Percentiles rank a stretch among this genome's conserved stretches.
These are phyloP conservation scores for Ogataea philodendri DNA, from an alignment of 805 yeast genomes.

Conservation along the genomic window DNA sequence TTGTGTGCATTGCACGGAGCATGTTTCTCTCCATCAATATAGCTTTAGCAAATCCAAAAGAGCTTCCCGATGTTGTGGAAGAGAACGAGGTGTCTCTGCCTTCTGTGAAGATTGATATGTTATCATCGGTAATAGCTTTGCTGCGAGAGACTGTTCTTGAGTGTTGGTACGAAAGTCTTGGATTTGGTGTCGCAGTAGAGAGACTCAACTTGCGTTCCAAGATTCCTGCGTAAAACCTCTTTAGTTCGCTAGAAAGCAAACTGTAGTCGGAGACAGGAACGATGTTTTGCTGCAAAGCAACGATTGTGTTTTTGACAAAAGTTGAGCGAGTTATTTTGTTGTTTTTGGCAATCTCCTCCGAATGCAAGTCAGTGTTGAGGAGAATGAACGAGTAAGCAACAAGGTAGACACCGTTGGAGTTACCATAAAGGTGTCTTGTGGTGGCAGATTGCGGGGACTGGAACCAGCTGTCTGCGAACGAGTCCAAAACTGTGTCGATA, in stretches of 20 bases:
- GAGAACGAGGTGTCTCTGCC: slow-evolving; percentile 6
- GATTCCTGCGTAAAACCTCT: slow-evolving; percentile 44
- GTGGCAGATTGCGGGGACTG: slow-evolving; percentile 42
- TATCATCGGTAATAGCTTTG: slow-evolving; percentile 3
- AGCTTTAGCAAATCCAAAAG: slow-evolving; percentile 31
- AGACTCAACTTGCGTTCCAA: slow-evolving; percentile 33
- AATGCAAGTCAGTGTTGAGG: slow-evolving; percentile 75
- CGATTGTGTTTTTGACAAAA: slow-evolving; percentile 49
- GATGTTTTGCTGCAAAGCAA: slow-evolving; percentile 39
- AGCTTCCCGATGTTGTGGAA: slow-evolving; percentile 6
- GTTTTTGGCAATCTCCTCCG: slow-evolving; percentile 40
- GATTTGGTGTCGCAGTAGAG: too few relatives aligned
- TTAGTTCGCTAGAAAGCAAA: slow-evolving; percentile 41
- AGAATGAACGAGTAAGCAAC: slow-evolving; percentile 69
- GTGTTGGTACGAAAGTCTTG: background rate
- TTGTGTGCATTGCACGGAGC: slow-evolving; percentile 20
- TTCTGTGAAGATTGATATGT: slow-evolving; percentile 4
- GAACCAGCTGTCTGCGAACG: slow-evolving; percentile 65
- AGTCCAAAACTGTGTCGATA: slow-evolving; percentile 68
- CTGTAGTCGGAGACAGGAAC: slow-evolving; percentile 17
- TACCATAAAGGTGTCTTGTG: slow-evolving; percentile 37
- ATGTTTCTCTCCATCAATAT: slow-evolving; percentile 25
- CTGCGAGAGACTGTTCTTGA: slow-evolving; percentile 8
- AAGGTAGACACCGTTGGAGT: slow-evolving; percentile 60
- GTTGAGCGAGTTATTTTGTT: slow-evolving; percentile 40